These are phyloP conservation scores for Xylaria digitata DNA, from an alignment of 2,329 filamentous ascomycete genomes.

Conservation along the genomic window DNA sequence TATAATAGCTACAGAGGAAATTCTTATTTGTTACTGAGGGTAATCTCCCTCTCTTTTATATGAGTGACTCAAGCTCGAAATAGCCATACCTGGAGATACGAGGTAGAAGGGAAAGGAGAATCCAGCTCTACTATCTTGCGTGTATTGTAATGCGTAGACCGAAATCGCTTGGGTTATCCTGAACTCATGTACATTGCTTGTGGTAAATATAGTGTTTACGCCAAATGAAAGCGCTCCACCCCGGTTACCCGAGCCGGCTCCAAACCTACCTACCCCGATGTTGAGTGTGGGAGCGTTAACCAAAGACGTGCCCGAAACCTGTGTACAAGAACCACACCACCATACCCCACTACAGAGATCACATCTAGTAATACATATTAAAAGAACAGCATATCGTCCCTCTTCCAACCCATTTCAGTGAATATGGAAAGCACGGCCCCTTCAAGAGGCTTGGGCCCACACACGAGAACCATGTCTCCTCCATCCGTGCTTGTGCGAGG, in stretches of 20 bases:
- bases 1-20: too few species aligned
- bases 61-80: not conserved
- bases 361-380: conserved; percentile 50
- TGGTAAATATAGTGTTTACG: not conserved
- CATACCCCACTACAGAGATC: not conserved
- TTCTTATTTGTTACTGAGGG: too few species aligned
- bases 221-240: too few species aligned
- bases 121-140: too few species aligned
- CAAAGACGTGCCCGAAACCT: not conserved
- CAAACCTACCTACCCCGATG: too few species aligned
- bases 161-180: not conserved
- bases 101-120: too few species aligned
- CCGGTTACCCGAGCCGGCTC: too few species aligned
- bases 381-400: conserved; percentile 81
- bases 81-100: not conserved
- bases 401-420: conserved; percentile 73
- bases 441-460: conserved; percentile 82
- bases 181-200: not conserved
- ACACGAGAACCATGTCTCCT: conserved; percentile 77
- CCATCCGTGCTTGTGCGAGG: conserved; percentile 52
- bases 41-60: not conserved
- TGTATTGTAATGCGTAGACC: not conserved
- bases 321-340: not conserved
- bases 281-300: not conserved
- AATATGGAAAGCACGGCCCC: conserved; percentile 65